Evolutionary conservation across 495 filamentous ascomycete genomes (phyloP), one percentile per base, ranked within the genome.

Genomic region (Filosporella fistucella): DNA sequence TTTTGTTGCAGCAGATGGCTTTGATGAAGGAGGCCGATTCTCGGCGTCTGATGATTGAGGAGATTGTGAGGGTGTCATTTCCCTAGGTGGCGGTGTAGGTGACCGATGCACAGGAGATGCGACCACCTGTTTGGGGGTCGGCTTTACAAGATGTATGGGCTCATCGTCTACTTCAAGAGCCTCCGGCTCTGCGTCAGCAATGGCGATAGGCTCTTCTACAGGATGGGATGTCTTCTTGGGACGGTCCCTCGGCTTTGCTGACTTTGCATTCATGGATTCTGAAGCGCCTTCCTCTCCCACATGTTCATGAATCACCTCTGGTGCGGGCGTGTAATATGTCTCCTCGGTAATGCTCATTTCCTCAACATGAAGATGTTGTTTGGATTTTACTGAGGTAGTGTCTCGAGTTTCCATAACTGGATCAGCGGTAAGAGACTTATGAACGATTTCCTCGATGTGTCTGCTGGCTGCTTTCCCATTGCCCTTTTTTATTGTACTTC

Each of bases 41-140:
- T 90, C 86, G 1, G 83, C 85, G 64, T 90, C 82, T n/a, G 86
- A 89, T 3, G 85, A 81, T 49, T 88, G 85, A 0, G 82, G 81
- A 9, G 86, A 86, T 37, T 74, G 72, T 1, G 81, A 82, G 4
- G 79, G 79, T 36, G 55, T 58, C 6, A 23, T 11, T 28, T 56
- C 49, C 35, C 44, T 47, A 16, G 49, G 51, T 16, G 58, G 49
- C 28, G 57, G 52, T 32, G 49, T 51, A 16, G 49, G 43, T 3
- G 51, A 55, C 24, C 38, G 45, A 26, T 35, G 37, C 16, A 32
- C 22, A 6, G 28, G 29, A 34, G 40, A 34, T 14, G 25, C 21
- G 18, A 38, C 38, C 24, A 36, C 21, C 37, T 37, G n/a, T n/a
- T n/a, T n/a, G n/a, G n/a, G n/a, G n/a, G n/a, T n/a, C n/a, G n/a